These are phyloP conservation scores for Ostreobium quekettii DNA, from an alignment of 139 green algal species.

Conservation along the genomic window DNA sequence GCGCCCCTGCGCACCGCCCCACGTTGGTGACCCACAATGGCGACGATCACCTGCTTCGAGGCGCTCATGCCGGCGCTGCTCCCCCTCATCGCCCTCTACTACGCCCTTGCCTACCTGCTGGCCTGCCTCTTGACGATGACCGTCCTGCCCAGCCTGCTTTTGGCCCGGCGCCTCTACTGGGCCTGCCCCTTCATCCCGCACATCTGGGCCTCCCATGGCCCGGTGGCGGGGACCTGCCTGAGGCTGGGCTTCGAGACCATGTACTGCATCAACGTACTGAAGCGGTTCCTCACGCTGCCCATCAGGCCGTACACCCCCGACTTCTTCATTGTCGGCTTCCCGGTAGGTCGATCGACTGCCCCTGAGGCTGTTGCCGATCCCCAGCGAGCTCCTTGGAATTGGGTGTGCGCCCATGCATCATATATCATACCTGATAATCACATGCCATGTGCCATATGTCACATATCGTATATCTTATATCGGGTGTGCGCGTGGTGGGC, in stretches of 20 bases:
- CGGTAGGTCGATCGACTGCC: too few species aligned
- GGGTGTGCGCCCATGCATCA: too few species aligned
- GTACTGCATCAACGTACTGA: slow-evolving; percentile 54
- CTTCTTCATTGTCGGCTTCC: slow-evolving; percentile 77
- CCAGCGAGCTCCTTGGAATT: too few species aligned
- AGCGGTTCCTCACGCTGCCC: slow-evolving; percentile 60
- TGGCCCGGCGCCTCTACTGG: slow-evolving; percentile 49
- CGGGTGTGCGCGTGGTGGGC: too few species aligned
- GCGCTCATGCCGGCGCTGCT: slow-evolving; percentile 33
- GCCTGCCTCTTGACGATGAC: slow-evolving; percentile 26
- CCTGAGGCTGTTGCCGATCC: too few species aligned
- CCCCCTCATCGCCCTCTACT: slow-evolving; percentile 27
- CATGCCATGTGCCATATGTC: too few species aligned
- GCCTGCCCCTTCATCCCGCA: slow-evolving; percentile 55
- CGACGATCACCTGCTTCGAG: too few species aligned
- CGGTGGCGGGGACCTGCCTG: slow-evolving; percentile 26
- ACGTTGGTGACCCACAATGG: too few species aligned
- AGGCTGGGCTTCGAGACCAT: slow-evolving; percentile 51
- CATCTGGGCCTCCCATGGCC: slow-evolving; percentile 36
- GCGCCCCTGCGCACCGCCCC: too few species aligned
- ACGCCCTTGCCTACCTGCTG: slow-evolving; percentile 25
- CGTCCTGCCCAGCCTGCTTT: slow-evolving; percentile 24
- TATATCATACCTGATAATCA: too few species aligned
- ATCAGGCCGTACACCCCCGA: slow-evolving; percentile 50
- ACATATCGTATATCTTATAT: too few species aligned